These are phyloP conservation scores for Arthrobotrys pseudoclavata DNA, from an alignment of 2,329 filamentous ascomycete genomes.

Conservation along the genomic window DNA sequence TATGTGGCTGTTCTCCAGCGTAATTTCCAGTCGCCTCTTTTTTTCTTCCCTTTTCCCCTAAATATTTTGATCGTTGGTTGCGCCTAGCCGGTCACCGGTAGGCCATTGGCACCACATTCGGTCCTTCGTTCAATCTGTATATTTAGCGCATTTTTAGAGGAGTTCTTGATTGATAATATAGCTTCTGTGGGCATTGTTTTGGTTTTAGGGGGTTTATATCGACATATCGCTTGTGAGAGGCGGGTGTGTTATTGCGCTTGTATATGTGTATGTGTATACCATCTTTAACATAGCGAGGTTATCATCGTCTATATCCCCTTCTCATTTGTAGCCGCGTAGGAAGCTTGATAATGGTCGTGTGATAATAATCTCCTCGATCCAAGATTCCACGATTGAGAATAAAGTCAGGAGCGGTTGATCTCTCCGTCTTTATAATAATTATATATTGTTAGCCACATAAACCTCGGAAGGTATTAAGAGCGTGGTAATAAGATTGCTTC, in stretches of 20 bases:
- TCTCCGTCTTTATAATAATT: too few relatives aligned
- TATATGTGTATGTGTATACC: neutral
- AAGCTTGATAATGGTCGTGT: too few relatives aligned
- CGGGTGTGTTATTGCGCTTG: neutral
- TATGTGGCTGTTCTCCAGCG: neutral
- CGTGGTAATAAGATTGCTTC: too few relatives aligned
- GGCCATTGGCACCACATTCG: neutral
- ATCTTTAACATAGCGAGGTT: neutral
- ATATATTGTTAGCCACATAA: too few relatives aligned
- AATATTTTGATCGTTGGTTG: neutral
- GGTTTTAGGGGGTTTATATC: neutral
- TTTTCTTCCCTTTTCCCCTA: neutral
- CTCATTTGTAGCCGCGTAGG: too few relatives aligned
- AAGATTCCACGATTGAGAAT: too few relatives aligned
- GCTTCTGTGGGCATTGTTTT: neutral
- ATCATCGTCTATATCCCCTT: too few relatives aligned
- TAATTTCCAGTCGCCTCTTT: neutral
- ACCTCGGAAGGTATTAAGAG: too few relatives aligned
- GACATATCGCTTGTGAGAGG: neutral
- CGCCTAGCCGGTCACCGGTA: neutral
- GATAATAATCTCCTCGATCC: too few relatives aligned
- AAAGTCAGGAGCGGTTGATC: too few relatives aligned
- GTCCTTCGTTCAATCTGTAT: neutral
- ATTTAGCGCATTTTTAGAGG: constrained; percentile 56
- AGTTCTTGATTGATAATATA: constrained; percentile 18